Conservation (phyloP, 139 green algal species). For the Chlamydomonas incerta region DNA sequence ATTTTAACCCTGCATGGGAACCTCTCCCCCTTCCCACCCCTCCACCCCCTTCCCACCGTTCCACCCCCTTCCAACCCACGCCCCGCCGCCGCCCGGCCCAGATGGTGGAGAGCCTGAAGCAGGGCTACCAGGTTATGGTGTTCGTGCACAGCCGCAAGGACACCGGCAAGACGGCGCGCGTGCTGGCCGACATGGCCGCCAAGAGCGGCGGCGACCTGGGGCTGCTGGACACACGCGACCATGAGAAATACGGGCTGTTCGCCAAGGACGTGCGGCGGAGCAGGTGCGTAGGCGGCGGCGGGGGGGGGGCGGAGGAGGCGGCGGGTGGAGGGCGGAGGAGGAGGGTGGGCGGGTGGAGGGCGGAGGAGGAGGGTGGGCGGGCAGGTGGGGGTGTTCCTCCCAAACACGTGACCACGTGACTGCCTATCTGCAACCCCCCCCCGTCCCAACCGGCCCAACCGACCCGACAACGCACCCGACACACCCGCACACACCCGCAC, state of each 20-base stretch:
- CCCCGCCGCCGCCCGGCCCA: slow-evolving; percentile 49
- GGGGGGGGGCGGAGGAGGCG: neutral
- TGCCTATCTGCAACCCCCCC: too few species aligned
- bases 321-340: neutral
- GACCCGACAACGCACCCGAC: too few species aligned
- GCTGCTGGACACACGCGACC: slow-evolving; percentile 74
- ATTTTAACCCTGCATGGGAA: too few species aligned
- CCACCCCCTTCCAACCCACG: too few species aligned
- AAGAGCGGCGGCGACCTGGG: slow-evolving; percentile 62
- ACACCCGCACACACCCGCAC: too few species aligned
- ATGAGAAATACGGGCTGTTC: slow-evolving; percentile 70
- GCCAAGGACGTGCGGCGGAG: slow-evolving; percentile 86
- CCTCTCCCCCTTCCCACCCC: too few species aligned
- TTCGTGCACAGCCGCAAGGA: slow-evolving; percentile 99
- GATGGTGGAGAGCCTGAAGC: slow-evolving; percentile 82
- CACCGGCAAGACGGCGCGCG: slow-evolving; percentile 92
- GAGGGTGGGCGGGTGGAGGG: neutral
- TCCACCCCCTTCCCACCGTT: neutral
- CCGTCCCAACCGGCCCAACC: too few species aligned
- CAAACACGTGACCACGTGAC: too few species aligned
- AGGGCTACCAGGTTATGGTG: slow-evolving; percentile 97
- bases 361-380: too few species aligned
- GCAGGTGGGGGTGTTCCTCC: too few species aligned
- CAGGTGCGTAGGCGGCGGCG: slow-evolving; percentile 8
- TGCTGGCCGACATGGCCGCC: slow-evolving; percentile 53